These are phyloP conservation scores for Otatea glauca DNA, from an alignment of 176 grass and related monocot genomes.

Conservation along the genomic window DNA sequence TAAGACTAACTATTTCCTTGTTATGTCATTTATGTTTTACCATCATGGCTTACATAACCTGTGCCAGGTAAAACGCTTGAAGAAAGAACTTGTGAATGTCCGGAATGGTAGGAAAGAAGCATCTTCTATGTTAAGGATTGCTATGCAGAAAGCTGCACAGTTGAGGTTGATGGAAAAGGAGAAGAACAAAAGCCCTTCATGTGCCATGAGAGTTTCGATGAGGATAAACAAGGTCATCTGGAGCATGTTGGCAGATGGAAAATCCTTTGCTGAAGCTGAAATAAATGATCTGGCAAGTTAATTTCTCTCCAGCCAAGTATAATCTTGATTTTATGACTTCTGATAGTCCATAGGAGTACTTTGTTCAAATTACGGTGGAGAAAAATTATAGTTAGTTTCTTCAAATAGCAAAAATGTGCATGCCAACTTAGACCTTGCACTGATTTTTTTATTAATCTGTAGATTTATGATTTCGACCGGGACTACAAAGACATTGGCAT, in stretches of 20 bases:
- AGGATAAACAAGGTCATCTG: conserved; percentile 83
- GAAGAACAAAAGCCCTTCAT: conserved; percentile 98
- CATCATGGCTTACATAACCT: conserved; percentile 39
- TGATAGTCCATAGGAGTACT: conserved; percentile 5
- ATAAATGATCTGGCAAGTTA: conserved; percentile 91
- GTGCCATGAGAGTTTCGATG: conserved; percentile 88
- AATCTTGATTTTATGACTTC: conserved; percentile 41
- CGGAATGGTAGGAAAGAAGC: conserved; percentile 73
- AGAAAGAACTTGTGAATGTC: conserved; percentile 68
- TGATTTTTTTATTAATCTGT: conserved; percentile 46
- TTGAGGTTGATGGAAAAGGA: conserved; percentile 85
- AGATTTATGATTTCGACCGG: conserved; percentile 98
- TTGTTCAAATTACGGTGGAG: conserved; percentile 31
- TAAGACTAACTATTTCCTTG: conserved; percentile 20
- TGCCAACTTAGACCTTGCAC: conserved; percentile 38
- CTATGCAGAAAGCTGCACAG: conserved; percentile 87
- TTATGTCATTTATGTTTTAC: conserved; percentile 18
- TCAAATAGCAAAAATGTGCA: conserved; percentile 15
- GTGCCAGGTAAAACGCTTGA: conserved; percentile 77
- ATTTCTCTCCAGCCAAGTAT: conserved; percentile 37
- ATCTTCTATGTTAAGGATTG: conserved; percentile 69
- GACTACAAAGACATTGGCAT: conserved; percentile 97
- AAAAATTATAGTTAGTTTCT: conserved; percentile 11
- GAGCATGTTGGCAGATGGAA: conserved; percentile 96
- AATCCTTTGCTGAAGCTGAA: conserved; percentile 89